Base-by-base conservation (phyloP, 2,329 filamentous ascomycete species). In the Diplodia seriata region DNA sequence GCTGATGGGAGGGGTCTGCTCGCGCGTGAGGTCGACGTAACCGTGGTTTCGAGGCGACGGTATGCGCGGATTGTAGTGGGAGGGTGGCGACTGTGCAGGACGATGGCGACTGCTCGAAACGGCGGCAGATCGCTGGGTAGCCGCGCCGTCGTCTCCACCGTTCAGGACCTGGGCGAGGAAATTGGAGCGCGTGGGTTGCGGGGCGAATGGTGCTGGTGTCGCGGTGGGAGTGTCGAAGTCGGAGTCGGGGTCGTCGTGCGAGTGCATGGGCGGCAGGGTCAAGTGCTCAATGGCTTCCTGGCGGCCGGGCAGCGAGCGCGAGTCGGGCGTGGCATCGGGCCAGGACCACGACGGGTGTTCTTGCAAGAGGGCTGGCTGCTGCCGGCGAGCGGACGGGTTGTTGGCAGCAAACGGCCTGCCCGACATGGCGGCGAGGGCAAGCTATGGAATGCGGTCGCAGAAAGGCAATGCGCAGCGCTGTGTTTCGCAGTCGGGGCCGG, bases 81-180 rank as follows among this genome's bases (percentile, higher is more conserved):
- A 47, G 15, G 14, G 36, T 47, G 56, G 36, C 38, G 56, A 40
- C 75, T 15, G 77, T 12, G 49, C 15, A 8, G 53, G 43, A 11
- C 15, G 49, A 50, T 54, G 18, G 66, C 57, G 57, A 61, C 57
- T 61, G 56, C 56, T 31, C 20, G 55, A 43, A 59, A 8, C 31
- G 31, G 55, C 54, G 33, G 57, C 29, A 26, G 57, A n/a, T 50
- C 40, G 57, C n/a, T 29, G 57, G 57, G 40, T 61, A 50, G 15
- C 57, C 14, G 57, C 26, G 7, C 15, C 29, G 56, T 67, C 55
- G 59, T 72, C 69, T 53, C 72, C 57, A 14, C 73, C 71, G 66
- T 77, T 75, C 68, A 77, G 73, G 61, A 76, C 74, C 69, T 70
- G 71, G 70, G 75, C 73, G 67, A 76, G 72, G 71, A 74, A 76